phyloP scores from a whole-genome alignment of 495 filamentous ascomycete genomes.

The Xylona heveae region DNA sequence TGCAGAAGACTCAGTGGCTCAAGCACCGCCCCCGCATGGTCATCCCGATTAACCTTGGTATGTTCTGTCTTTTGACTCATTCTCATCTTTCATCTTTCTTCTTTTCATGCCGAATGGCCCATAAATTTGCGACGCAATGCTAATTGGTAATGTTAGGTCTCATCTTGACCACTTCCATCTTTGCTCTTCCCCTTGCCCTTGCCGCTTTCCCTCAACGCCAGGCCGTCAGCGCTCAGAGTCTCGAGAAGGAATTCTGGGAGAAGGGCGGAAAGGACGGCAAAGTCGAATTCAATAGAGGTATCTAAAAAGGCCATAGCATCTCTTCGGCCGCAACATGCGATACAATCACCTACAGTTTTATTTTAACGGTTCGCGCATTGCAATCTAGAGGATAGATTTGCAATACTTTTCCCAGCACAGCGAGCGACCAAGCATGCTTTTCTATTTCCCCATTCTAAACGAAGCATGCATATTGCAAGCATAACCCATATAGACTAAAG shows the following conservation, averaged over 20 bases:
- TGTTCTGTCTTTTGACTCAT: conserved; percentile 1
- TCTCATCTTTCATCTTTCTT: background rate
- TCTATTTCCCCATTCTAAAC: no score
- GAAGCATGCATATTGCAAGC: no score
- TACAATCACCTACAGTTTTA: no score
- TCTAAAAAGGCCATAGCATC: no score
- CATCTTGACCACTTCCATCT: conserved; percentile 59
- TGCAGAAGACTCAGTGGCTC: conserved; percentile 63
- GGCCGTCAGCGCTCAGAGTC: conserved; percentile 39
- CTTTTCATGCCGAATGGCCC: background rate
- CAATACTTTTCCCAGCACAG: no score
- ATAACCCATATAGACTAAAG: no score
- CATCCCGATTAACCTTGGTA: conserved; percentile 58
- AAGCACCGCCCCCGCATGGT: conserved; percentile 46
- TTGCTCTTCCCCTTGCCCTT: conserved; percentile 68
- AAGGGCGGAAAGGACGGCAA: conserved; percentile 49
- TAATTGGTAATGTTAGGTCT: no score
- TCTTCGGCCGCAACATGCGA: no score
- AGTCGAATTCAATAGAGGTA: conserved; percentile 85
- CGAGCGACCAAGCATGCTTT: no score
- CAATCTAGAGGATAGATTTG: no score
- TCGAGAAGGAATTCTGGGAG: conserved; percentile 71
- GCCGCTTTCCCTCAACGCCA: conserved; percentile 86
- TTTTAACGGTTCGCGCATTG: no score
- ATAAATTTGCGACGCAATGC: background rate